Conservation (phyloP, 108 stramenopile species). For the Pseudonitzschia multistriata region DNA sequence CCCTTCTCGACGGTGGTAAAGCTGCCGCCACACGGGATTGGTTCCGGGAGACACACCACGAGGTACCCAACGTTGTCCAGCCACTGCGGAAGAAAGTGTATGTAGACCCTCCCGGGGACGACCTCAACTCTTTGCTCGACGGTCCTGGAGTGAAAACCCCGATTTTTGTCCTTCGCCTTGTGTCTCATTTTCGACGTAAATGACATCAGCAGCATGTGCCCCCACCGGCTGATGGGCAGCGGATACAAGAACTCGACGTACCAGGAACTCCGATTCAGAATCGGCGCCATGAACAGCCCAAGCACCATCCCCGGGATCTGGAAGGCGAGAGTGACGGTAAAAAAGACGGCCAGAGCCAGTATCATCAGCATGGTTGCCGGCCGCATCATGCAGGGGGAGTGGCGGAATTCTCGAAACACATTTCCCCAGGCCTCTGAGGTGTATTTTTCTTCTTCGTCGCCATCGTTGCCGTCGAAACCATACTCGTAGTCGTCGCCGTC, state of each 20-base stretch:
- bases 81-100: constrained; percentile 67
- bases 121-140: constrained; percentile 69
- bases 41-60: constrained; percentile 59
- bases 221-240: constrained; percentile 57
- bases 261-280: constrained; percentile 51
- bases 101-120: constrained; percentile 62
- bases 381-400: constrained; percentile 71
- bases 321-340: constrained; percentile 41
- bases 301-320: constrained; percentile 58
- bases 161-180: constrained; percentile 39
- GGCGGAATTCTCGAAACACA: constrained; percentile 61
- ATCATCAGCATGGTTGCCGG: constrained; percentile 55
- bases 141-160: constrained; percentile 65
- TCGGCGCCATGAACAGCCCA: constrained; percentile 61
- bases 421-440: constrained; percentile 13
- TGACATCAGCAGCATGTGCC: constrained; percentile 57
- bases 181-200: constrained; percentile 18
- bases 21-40: background rate
- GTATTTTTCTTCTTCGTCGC: background rate
- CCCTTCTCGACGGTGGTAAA: background rate
- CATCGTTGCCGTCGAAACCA: background rate
- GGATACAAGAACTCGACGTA: constrained; percentile 79
- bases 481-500: background rate
- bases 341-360: constrained; percentile 41
- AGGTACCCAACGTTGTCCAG: constrained; percentile 75